A percentile compares a stretch with the other conserved stretches of the same genome.
Conservation (phyloP, 116 monocot species). For the Iris pallida region DNA sequence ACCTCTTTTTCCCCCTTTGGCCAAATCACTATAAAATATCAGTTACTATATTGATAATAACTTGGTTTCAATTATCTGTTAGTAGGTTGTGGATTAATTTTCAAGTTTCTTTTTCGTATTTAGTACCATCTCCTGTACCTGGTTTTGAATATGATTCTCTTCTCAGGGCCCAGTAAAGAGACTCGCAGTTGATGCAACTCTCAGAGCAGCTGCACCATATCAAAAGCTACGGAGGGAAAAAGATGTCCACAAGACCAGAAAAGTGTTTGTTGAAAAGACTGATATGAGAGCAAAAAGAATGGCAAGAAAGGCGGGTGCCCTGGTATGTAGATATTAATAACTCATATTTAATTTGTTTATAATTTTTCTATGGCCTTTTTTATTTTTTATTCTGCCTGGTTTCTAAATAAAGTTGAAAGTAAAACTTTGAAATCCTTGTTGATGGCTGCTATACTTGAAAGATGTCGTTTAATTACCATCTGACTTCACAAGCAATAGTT, state of each 20-base stretch:
- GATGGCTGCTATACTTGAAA: too few relatives aligned
- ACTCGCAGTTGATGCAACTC: slow-evolving; percentile 97
- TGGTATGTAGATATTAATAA: too few relatives aligned
- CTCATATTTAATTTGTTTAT: too few relatives aligned
- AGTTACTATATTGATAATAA: too few relatives aligned
- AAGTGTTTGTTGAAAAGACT: slow-evolving; percentile 91
- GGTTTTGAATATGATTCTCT: not conserved
- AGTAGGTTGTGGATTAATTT: not conserved
- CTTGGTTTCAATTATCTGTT: not conserved
- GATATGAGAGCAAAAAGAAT: slow-evolving; percentile 99
- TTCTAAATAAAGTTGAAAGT: too few relatives aligned
- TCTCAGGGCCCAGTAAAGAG: slow-evolving; percentile 85
- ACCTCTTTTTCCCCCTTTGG: too few relatives aligned
- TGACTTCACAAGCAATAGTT: too few relatives aligned
- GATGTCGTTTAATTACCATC: too few relatives aligned
- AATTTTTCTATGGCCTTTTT: too few relatives aligned
- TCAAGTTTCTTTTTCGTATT: not conserved
- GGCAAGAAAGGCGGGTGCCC: slow-evolving; percentile 94
- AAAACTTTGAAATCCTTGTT: too few relatives aligned
- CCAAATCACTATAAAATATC: too few relatives aligned
- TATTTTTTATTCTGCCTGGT: too few relatives aligned
- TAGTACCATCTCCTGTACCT: not conserved
- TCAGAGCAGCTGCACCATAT: slow-evolving; percentile 99
- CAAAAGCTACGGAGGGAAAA: slow-evolving; percentile 89
- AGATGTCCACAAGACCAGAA: slow-evolving; percentile 49